Conservation (phyloP, 371 early-diverging fungal genomes). For the Entomophthora muscae region DNA sequence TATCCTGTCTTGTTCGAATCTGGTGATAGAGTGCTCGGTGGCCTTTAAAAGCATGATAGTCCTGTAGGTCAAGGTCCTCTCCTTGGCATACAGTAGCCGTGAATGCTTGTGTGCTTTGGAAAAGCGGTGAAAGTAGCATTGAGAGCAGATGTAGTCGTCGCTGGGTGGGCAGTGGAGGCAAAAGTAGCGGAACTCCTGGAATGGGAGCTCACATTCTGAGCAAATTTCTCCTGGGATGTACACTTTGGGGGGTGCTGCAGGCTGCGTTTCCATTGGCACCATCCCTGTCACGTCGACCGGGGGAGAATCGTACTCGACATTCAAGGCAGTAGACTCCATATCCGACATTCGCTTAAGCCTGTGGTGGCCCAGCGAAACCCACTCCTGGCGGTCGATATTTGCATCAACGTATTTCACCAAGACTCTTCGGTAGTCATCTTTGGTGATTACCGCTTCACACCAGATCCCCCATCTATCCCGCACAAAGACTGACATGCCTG, state of each 20-base stretch:
- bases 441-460: slow-evolving; percentile 3
- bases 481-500: not conserved
- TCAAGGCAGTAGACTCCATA: not conserved
- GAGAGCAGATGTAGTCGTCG: not conserved
- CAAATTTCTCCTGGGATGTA: slow-evolving; percentile 2
- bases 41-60: not conserved
- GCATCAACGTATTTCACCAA: not conserved
- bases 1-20: not conserved
- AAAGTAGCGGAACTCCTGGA: not conserved
- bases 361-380: not conserved
- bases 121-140: not conserved
- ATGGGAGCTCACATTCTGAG: not conserved
- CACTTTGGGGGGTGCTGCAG: not conserved
- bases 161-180: not conserved
- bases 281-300: not conserved
- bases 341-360: not conserved
- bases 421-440: not conserved
- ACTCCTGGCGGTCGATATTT: not conserved
- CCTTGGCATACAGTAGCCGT: not conserved
- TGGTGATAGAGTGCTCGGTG: not conserved
- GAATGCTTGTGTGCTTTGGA: not conserved
- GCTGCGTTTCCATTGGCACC: not conserved
- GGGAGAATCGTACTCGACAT: not conserved
- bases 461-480: slow-evolving; percentile 5
- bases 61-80: not conserved